phyloP scores from a whole-genome alignment of 2,329 filamentous ascomycete species.

The Phyllosticta citribraziliensis region DNA sequence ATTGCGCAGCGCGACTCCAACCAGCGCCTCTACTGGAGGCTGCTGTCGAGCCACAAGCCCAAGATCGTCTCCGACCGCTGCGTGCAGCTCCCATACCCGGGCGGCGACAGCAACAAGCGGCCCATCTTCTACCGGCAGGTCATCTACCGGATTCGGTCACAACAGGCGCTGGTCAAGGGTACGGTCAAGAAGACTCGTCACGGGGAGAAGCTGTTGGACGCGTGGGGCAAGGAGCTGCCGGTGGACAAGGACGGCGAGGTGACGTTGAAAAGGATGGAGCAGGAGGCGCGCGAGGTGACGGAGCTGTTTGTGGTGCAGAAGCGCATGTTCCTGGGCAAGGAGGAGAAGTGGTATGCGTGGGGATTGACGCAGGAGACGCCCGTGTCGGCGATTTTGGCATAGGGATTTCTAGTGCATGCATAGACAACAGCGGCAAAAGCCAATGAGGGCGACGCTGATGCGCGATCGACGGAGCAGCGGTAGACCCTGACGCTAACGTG shows the following conservation, averaged over 20 bases:
- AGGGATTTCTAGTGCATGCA: neutral
- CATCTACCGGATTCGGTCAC: constrained; percentile 50
- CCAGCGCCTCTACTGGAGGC: constrained; percentile 38
- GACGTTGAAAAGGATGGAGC: neutral
- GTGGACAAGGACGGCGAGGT: constrained; percentile 8
- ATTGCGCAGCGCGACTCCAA: constrained; percentile 43
- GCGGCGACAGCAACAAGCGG: constrained; percentile 16
- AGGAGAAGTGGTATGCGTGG: constrained; percentile 53
- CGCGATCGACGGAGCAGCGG: neutral
- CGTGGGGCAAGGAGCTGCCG: constrained; percentile 1
- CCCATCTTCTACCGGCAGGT: constrained; percentile 43
- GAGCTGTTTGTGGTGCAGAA: constrained; percentile 58
- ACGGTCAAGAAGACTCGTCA: constrained; percentile 27
- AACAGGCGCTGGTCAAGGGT: constrained; percentile 32
- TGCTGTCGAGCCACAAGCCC: constrained; percentile 28
- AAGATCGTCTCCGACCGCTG: constrained; percentile 48
- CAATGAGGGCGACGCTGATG: neutral
- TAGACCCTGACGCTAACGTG: neutral
- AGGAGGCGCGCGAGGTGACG: constrained; percentile 37
- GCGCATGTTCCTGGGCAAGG: constrained; percentile 36
- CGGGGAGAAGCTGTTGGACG: constrained; percentile 18
- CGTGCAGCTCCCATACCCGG: constrained; percentile 34
- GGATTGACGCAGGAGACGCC: constrained; percentile 49
- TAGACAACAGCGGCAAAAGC: neutral
- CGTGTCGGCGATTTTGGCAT: constrained; percentile 3